Evolutionary conservation across 331 rosid species (phyloP), one percentile per base, ranked within the genome.

Genomic region (Quercus lobata): DNA sequence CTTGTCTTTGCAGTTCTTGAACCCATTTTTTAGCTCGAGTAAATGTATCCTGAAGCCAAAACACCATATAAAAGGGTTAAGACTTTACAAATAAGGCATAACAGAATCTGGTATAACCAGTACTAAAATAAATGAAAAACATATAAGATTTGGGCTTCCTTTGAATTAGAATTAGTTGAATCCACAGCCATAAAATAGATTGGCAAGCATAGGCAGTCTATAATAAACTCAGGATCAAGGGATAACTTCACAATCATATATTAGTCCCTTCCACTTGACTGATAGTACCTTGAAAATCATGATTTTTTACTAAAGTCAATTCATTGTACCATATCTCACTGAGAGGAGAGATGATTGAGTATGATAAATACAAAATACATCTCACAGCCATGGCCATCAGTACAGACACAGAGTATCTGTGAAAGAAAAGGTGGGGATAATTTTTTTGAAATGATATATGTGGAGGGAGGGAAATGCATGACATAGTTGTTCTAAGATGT

Each of bases 21-120:
- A 93, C 97, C 97, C 97, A 93, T 65, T 91, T 88, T 83, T 91
- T 93, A 76, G 97, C 97, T 79, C 93, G 84, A 77, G 81, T 78
- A 69, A 89, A 93, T 27, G 97, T 88, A 74, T 89, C 97, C 97
- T 93, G 87, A n/a, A 74, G 77, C 21, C 46, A 77, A 8, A 54
- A 41, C 32, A 79, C 21, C 30, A 75, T 35, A 53, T 58, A 10
- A 77, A 49, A 21, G 46, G 37, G 10, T 57, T n/a, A 57, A 11
- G 29, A 74, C 32, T 54, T 57, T 4, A 57, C 16, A n/a, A 18
- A 52, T 10, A 57, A 11, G 66, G 55, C 55, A 30, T 57, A 72
- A 29, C n/a, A 14, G 52, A 32, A 68, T 68, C 53, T 34, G 72
- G 53, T 19, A 22, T 68, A 19, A 35, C 22, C 25, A 68, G 7